Percentiles rank a stretch among this genome's conserved stretches.
These are phyloP conservation scores for Tolypocladium inflatum DNA, from an alignment of 2,329 filamentous ascomycete genomes.

Conservation along the genomic window DNA sequence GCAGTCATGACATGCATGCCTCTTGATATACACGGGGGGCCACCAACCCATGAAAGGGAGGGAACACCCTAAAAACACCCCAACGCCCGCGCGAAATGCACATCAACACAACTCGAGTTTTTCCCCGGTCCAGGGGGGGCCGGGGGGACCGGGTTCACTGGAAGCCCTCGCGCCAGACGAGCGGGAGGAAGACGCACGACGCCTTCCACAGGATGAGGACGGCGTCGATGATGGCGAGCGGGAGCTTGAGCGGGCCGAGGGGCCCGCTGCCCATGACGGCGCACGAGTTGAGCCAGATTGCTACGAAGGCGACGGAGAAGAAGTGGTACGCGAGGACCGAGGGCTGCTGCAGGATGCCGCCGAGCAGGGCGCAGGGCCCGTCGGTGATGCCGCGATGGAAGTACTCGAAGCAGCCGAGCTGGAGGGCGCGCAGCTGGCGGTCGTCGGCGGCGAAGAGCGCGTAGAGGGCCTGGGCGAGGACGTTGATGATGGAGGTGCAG, in stretches of 20 bases:
- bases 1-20: background rate
- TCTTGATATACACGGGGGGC: background rate
- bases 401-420: constrained; percentile 86
- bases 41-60: background rate
- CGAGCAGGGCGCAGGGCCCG: constrained; percentile 73
- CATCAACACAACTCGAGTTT: background rate
- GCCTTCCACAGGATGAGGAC: constrained; percentile 71
- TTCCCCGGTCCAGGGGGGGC: no score
- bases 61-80: background rate
- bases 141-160: no score
- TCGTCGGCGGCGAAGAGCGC: constrained; percentile 81
- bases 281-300: constrained; percentile 57
- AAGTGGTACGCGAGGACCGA: constrained; percentile 82
- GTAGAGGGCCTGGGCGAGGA: constrained; percentile 93
- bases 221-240: constrained; percentile 55
- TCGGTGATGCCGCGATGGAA: constrained; percentile 70
- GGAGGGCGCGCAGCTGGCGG: constrained; percentile 65
- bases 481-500: constrained; percentile 84
- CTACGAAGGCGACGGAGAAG: constrained; percentile 83
- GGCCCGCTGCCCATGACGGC: constrained; percentile 24
- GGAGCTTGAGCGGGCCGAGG: constrained; percentile 34
- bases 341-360: constrained; percentile 70
- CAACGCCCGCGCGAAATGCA: background rate
- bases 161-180: constrained; percentile 58
- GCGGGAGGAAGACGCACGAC: constrained; percentile 72